These are phyloP conservation scores for Ceratorhiza oryzae-sativae DNA, from an alignment of 1,284 basidiomycete species.

Conservation along the genomic window DNA sequence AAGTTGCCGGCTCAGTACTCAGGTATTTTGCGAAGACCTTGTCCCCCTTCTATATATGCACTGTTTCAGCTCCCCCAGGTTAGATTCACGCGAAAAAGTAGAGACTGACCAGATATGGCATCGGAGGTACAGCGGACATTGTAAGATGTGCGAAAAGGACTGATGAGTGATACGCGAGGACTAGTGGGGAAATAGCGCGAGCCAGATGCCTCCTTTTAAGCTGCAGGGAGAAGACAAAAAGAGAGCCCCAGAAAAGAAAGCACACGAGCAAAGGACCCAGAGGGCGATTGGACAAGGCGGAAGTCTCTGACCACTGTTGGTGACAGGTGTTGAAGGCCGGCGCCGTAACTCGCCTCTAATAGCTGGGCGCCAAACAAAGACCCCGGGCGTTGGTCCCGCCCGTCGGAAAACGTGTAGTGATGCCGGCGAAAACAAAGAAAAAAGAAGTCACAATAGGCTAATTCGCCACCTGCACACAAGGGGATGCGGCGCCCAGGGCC, in stretches of 20 bases:
- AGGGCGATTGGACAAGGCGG: conserved; percentile 1
- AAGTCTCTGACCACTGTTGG: conserved; percentile 19
- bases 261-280: conserved; percentile 23
- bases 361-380: conserved; percentile 19
- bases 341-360: conserved; percentile 8
- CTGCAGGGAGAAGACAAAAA: background rate
- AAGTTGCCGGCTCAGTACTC: conserved; percentile 27
- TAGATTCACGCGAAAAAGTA: background rate
- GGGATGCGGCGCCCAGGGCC: conserved; percentile 23
- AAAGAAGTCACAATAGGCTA: background rate
- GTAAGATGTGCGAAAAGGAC: background rate
- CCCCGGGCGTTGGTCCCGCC: conserved; percentile 19
- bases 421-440: conserved; percentile 3
- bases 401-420: conserved; percentile 29
- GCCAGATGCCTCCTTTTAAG: conserved; percentile 9
- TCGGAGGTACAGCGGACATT: conserved; percentile 22
- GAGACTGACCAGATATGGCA: conserved; percentile 30
- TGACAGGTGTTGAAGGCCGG: conserved; percentile 31
- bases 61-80: conserved; percentile 22
- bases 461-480: conserved; percentile 12
- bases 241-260: conserved; percentile 11
- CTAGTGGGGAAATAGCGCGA: background rate
- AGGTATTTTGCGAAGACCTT: conserved; percentile 38
- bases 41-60: conserved; percentile 40
- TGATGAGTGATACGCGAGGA: background rate